Evolutionary conservation across 441 rosid species (phyloP), one percentile per base, ranked within the genome.

Genomic region (Adansonia rubrostipa): DNA sequence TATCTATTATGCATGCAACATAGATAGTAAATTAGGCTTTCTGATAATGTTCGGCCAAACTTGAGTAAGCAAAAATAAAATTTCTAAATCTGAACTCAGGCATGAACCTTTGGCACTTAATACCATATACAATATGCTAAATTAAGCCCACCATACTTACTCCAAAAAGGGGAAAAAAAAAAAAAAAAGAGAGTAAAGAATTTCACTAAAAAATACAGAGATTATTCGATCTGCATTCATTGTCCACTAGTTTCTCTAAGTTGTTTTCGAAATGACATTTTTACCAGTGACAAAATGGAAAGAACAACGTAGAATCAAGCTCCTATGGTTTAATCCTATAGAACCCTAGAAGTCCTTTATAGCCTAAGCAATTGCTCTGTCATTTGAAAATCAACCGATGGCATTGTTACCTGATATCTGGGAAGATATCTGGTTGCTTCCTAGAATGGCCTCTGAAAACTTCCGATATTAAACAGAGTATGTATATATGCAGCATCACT

Each of bases 401-500:
- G 4, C 62, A 22, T 57, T 9, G 13, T 28, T 28, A 28, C 33
- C 33, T 28, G 33, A 28, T 28, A 28, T 28, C 33, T 28, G 33
- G 33, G 33, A 28, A 28, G 33, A 28, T 28, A 28, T 28, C 33
- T 28, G 33, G 33, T 28, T 28, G 33, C 33, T 28, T 28, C 36
- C 78, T 82, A 83, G 80, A 84, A 86, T 14, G 93, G 93, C 78
- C 90, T 81, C 36, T 85, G 88, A 61, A 74, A 87, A 36, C 94
- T 90, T 71, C 98, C 91, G 15, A 85, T 82, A 67, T 87, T 84
- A 10, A 86, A 89, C 64, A 89, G 81, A 0, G 99, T 89, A 77
- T 90, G 97, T 47, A 92, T 80, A 58, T 83, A 86, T 8, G 96
- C 95, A 77, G 97, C 92, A 22, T 88, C 92, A 6, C 90, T 84